phyloP scores from a whole-genome alignment of 352 stramenopile genomes.

The Salisapilia sapeloensis region DNA sequence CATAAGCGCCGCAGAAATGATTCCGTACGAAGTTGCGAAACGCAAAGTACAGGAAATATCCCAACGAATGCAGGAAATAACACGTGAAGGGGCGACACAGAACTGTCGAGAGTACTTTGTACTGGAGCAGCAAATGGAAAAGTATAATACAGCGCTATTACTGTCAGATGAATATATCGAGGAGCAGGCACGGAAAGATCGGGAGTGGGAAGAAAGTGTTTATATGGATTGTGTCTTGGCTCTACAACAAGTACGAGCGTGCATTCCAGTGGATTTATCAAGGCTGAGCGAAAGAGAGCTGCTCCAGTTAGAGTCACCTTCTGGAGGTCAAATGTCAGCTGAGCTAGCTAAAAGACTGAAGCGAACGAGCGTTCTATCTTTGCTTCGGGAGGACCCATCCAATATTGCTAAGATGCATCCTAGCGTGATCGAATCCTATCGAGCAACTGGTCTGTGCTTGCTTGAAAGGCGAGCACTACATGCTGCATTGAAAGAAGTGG shows the following conservation, averaged over 20 bases:
- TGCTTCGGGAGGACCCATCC: constrained; percentile 55
- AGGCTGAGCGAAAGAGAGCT: constrained; percentile 66
- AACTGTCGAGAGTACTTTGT: constrained; percentile 72
- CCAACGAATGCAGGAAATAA: constrained; percentile 67
- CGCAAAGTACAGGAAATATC: constrained; percentile 64
- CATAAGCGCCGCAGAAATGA: constrained; percentile 75
- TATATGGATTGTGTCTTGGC: constrained; percentile 22
- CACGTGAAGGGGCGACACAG: constrained; percentile 19
- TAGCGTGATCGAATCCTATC: constrained; percentile 46
- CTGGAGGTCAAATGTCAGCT: constrained; percentile 32
- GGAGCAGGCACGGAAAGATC: constrained; percentile 44
- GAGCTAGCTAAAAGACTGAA: constrained; percentile 75
- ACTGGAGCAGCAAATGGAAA: constrained; percentile 84
- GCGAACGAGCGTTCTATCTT: constrained; percentile 74
- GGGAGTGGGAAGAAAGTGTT: constrained; percentile 59
- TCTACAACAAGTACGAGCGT: constrained; percentile 34
- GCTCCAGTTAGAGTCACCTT: constrained; percentile 24
- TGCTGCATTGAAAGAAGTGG: constrained; percentile 28
- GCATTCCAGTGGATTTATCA: constrained; percentile 71
- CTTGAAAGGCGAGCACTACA: constrained; percentile 81
- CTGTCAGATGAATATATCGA: constrained; percentile 82
- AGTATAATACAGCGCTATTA: constrained; percentile 80
- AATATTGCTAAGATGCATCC: constrained; percentile 73
- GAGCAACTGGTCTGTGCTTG: constrained; percentile 46
- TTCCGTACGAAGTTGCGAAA: constrained; percentile 75